These are phyloP conservation scores for Lycium barbarum DNA, from an alignment of 257 asterid genomes.

Conservation along the genomic window DNA sequence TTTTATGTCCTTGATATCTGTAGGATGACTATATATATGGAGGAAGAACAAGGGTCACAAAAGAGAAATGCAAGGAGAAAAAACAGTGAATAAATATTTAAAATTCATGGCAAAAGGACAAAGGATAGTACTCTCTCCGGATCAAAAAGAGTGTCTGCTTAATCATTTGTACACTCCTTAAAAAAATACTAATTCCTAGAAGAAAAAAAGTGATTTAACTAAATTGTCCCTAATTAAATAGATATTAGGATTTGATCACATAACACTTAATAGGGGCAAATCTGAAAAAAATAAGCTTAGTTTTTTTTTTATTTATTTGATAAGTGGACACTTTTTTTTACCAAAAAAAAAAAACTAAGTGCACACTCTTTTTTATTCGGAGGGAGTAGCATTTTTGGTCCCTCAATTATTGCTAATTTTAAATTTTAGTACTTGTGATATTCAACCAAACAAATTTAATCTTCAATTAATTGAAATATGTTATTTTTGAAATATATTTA, in stretches of 20 bases:
- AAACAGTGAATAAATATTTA: not conserved
- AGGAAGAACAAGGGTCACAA: not conserved
- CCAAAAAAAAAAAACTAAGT: too few relatives aligned
- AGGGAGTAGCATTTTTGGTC: not conserved
- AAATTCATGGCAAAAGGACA: not conserved
- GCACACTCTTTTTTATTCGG: too few relatives aligned
- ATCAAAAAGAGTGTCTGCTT: too few relatives aligned
- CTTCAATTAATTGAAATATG: not conserved
- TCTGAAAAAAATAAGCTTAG: too few relatives aligned
- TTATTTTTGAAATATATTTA: not conserved
- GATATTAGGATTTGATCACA: too few relatives aligned
- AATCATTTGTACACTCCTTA: too few relatives aligned
- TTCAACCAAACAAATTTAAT: not conserved
- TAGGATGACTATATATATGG: not conserved
- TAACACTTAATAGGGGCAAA: too few relatives aligned
- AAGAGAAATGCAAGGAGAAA: not conserved
- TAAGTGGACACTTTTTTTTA: too few relatives aligned
- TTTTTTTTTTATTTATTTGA: too few relatives aligned
- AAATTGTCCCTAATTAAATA: too few relatives aligned
- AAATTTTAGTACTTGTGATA: not conserved
- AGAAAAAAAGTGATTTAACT: too few relatives aligned
- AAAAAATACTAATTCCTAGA: too few relatives aligned
- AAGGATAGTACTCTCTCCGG: not conserved
- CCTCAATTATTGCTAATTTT: not conserved
- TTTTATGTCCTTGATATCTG: not conserved